phyloP scores from a whole-genome alignment of 2,329 filamentous ascomycete species.

The Calonectria pseudoturangicola region DNA sequence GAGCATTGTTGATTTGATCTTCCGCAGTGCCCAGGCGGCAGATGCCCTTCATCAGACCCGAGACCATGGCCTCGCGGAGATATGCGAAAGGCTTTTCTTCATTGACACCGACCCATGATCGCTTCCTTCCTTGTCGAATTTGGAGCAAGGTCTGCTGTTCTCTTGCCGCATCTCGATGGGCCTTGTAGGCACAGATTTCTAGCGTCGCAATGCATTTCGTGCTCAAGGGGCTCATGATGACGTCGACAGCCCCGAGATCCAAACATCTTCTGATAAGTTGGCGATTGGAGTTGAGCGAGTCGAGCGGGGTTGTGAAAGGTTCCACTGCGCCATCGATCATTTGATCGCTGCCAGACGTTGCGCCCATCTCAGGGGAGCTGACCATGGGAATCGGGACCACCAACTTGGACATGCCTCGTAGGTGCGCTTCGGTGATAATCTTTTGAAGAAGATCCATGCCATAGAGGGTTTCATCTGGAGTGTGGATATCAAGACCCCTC shows the following conservation, averaged over 20 bases:
- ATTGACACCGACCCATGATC: constrained; percentile 93
- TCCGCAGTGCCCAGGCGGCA: constrained; percentile 82
- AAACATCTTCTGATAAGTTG: constrained; percentile 81
- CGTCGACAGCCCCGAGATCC: constrained; percentile 90
- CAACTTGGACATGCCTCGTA: constrained; percentile 73
- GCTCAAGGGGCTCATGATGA: constrained; percentile 86
- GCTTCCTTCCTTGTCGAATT: constrained; percentile 84
- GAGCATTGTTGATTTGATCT: constrained; percentile 77
- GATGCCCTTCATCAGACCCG: constrained; percentile 90
- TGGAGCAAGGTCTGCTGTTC: constrained; percentile 84
- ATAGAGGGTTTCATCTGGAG: constrained; percentile 70
- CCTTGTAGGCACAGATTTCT: constrained; percentile 88
- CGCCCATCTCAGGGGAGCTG: constrained; percentile 60
- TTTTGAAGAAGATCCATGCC: constrained; percentile 73
- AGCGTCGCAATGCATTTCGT: constrained; percentile 83
- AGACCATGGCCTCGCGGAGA: constrained; percentile 94
- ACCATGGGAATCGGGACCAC: constrained; percentile 75
- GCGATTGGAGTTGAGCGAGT: constrained; percentile 57
- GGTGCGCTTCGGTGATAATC: constrained; percentile 74
- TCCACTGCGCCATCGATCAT: constrained; percentile 64
- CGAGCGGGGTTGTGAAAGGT: constrained; percentile 53
- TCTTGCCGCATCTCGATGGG: constrained; percentile 83
- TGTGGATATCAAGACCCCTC: constrained; percentile 63
- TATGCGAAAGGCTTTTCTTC: constrained; percentile 92
- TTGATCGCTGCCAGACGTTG: constrained; percentile 54